Evolutionary conservation across 2,329 filamentous ascomycete species (phyloP).

Genomic region (Trichoderma harzianum): DNA sequence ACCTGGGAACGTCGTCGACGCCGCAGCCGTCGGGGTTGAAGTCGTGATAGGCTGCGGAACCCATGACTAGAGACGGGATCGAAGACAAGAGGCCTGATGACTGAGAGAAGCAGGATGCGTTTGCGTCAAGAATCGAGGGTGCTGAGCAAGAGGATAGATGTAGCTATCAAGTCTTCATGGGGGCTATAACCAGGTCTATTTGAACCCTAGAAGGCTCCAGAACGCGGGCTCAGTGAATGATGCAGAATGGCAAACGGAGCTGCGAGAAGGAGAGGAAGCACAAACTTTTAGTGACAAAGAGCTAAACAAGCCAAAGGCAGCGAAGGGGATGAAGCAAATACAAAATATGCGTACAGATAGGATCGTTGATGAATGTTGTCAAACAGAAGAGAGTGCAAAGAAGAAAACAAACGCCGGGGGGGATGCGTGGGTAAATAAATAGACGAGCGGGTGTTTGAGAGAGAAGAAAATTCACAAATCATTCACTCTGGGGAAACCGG

Average conservation of each 20-base stretch:
- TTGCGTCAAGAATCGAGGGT: background rate
- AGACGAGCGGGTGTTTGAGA: background rate
- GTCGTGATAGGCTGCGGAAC: background rate
- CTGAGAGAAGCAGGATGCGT: background rate
- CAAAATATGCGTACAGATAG: background rate
- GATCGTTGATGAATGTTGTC: background rate
- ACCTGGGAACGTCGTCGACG: background rate
- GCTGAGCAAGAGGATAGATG: background rate
- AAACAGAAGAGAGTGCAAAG: background rate
- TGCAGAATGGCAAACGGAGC: background rate
- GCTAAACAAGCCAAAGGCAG: background rate
- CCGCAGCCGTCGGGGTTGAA: background rate
- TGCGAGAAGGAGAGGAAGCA: background rate
- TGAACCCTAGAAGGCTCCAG: background rate
- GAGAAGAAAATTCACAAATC: background rate
- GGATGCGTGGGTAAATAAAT: background rate
- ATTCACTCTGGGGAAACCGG: background rate
- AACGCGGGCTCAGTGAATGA: background rate
- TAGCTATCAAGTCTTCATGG: background rate
- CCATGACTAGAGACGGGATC: background rate
- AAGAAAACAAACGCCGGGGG: background rate
- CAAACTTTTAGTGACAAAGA: slow-evolving; percentile 5
- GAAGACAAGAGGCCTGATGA: background rate
- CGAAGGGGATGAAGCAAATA: background rate
- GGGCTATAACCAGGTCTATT: background rate